A percentile compares a stretch with the other conserved stretches of the same genome.
phyloP scores from a whole-genome alignment of 495 filamentous ascomycete species.

The Parmelia sp. region DNA sequence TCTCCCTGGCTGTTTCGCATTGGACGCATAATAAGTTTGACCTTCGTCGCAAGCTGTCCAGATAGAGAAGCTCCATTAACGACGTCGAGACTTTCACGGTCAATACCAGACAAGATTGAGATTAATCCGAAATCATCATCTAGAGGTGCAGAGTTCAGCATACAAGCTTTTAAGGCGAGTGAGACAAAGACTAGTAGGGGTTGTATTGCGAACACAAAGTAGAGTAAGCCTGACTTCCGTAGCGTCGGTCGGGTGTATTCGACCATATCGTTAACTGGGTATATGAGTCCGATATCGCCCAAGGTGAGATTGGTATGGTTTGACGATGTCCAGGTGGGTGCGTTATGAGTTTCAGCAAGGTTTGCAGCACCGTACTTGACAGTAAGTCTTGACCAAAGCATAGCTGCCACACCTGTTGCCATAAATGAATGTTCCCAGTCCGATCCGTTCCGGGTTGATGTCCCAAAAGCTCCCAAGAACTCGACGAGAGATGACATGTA shows the following conservation, averaged over 20 bases:
- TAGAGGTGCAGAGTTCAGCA: conserved; percentile 19
- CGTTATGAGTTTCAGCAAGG: background rate
- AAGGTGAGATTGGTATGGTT: background rate
- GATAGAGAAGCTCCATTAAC: conserved; percentile 21
- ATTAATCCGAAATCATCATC: conserved; percentile 21
- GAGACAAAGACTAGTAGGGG: conserved; percentile 14
- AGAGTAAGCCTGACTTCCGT: conserved; percentile 17
- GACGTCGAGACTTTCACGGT: conserved; percentile 19
- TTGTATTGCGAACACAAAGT: conserved; percentile 12
- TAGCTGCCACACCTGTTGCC: conserved; percentile 16
- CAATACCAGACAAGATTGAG: conserved; percentile 20
- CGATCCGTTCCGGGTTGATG: conserved; percentile 10
- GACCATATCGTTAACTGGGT: conserved; percentile 10
- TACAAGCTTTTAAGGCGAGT: conserved; percentile 3
- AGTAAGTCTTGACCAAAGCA: conserved; percentile 19
- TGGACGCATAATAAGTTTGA: conserved; percentile 20
- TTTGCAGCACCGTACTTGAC: background rate
- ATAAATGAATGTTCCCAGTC: conserved; percentile 13
- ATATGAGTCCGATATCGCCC: conserved; percentile 16
- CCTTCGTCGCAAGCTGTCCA: conserved; percentile 16
- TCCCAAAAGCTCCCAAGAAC: conserved; percentile 17
- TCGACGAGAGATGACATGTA: conserved; percentile 20
- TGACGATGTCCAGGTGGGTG: background rate
- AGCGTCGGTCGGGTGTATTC: conserved; percentile 12
- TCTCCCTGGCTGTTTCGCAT: conserved; percentile 3